phyloP scores from a whole-genome alignment of 2,329 filamentous ascomycete genomes.

The Colletotrichum tropicale region DNA sequence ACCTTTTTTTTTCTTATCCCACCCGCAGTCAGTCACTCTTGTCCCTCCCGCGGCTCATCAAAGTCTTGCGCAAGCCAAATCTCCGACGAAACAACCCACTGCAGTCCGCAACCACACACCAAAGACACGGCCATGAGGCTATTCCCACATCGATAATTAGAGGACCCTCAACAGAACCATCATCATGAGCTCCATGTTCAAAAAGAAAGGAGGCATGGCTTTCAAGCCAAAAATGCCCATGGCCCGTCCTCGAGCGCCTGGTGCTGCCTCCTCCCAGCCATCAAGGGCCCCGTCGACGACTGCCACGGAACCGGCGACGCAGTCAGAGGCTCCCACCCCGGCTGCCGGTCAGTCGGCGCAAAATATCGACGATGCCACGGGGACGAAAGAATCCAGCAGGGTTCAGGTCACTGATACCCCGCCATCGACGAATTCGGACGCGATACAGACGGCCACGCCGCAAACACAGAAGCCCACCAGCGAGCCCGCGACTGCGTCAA shows the following conservation, averaged over 20 bases:
- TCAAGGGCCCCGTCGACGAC: slow-evolving; percentile 26
- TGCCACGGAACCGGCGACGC: not conserved
- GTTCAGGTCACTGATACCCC: not conserved
- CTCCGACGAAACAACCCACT: not conserved
- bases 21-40: not conserved
- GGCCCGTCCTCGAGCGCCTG: slow-evolving; percentile 55
- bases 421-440: not conserved
- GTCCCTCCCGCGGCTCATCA: not conserved
- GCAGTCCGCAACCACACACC: not conserved
- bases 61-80: not conserved
- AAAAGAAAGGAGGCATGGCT: slow-evolving; percentile 65
- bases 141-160: not conserved
- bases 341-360: not conserved
- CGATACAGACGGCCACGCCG: not conserved
- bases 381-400: not conserved
- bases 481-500: not conserved
- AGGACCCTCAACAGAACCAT: not conserved
- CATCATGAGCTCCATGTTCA: slow-evolving; percentile 71
- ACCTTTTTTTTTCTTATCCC: not conserved
- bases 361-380: not conserved
- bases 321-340: not conserved
- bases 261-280: slow-evolving; percentile 39
- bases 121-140: not conserved
- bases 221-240: slow-evolving; percentile 74
- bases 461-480: not conserved